A percentile compares a stretch with the other conserved stretches of the same genome.
phyloP scores from a whole-genome alignment of 805 yeast genomes.

The Hanseniaspora hatyaiensis region DNA sequence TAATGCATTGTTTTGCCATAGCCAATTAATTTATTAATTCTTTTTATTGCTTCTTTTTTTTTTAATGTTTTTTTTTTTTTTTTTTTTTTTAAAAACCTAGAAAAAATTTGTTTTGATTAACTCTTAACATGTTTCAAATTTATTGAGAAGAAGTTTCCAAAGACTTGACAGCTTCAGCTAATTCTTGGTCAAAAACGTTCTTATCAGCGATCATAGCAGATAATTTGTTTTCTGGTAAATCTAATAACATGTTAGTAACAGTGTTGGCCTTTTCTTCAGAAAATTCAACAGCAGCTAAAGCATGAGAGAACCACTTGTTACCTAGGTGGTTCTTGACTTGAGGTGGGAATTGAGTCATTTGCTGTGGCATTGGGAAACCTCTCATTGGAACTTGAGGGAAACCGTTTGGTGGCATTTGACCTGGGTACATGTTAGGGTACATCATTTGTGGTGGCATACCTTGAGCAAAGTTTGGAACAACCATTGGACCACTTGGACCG shows the following conservation, averaged over 20 bases:
- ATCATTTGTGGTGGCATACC: conserved; percentile 42
- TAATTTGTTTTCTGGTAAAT: conserved; percentile 85
- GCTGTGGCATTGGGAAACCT: conserved; percentile 63
- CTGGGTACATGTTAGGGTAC: conserved; percentile 46
- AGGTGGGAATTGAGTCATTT: conserved; percentile 29
- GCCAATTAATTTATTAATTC: not conserved
- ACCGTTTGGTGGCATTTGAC: conserved; percentile 21
- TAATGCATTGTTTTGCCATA: not conserved
- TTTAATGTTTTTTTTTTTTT: conserved; percentile 6
- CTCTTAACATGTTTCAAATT: not conserved
- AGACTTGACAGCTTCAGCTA: conserved; percentile 51
- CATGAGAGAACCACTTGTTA: conserved; percentile 91
- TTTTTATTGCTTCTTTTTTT: not conserved
- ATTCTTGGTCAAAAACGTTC: conserved; percentile 76
- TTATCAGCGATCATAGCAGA: conserved; percentile 82
- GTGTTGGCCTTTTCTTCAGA: conserved; percentile 87
- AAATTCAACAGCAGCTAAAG: conserved; percentile 75
- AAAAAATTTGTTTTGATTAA: too few relatives aligned
- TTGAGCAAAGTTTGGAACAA: conserved; percentile 33
- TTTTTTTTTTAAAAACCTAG: conserved; percentile 1
- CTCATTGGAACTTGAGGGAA: conserved; percentile 43
- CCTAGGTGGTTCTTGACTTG: conserved; percentile 50
- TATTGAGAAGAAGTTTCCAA: not conserved
- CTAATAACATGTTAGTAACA: conserved; percentile 97
- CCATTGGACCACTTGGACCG: conserved; percentile 56